Evolutionary conservation across 2,329 filamentous ascomycete species (phyloP), one percentile per base, ranked within the genome.

Genomic region (Exophiala lecanii-corni): DNA sequence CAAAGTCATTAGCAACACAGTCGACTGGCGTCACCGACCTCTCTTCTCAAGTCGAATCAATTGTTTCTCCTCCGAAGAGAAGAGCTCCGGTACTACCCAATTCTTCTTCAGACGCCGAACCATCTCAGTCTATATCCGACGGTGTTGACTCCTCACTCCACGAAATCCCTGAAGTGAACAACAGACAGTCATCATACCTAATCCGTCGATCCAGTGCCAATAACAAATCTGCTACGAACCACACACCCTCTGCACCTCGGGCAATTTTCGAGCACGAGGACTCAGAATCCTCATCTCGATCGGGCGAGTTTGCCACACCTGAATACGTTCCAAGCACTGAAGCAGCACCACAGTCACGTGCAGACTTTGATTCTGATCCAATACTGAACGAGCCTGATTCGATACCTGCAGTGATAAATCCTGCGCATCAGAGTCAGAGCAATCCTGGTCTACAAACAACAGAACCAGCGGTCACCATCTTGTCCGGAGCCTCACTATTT

Each of bases 241-340:
- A 18, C 34, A 25, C 18, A 25, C 32, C 12, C 13, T 15, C n/a
- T 43, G 33, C 35, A 19, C 30, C 15, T 9, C 25, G 10, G 34
- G 23, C 23, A 6, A 26, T 26, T 12, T 26, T 26, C 12, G 23
- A 26, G 12, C 7, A 26, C 23, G 7, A 12, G 12, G 23, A 26
- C 12, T 12, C 25, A 26, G 37, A 32, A 16, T 40, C 16, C 16
- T 39, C 46, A n/a, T 36, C 46, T 18, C 19, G 12, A 15, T 30
- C 39, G 15, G 21, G 34, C 15, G 13, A 16, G 20, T 36, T 40
- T 16, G 21, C n/a, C 12, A 31, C 28, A 5, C 44, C 44, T 9
- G 33, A 38, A 25, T 39, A 42, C 38, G 34, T 43, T 13, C 26
- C 39, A 33, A 46, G 38, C 17, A 33, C 43, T 28, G 10, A 17